A percentile compares a stretch with the other conserved stretches of the same genome.
These are phyloP conservation scores for Tylopilus cervinicoccineus DNA, from an alignment of 768 basidiomycete genomes.

Conservation along the genomic window DNA sequence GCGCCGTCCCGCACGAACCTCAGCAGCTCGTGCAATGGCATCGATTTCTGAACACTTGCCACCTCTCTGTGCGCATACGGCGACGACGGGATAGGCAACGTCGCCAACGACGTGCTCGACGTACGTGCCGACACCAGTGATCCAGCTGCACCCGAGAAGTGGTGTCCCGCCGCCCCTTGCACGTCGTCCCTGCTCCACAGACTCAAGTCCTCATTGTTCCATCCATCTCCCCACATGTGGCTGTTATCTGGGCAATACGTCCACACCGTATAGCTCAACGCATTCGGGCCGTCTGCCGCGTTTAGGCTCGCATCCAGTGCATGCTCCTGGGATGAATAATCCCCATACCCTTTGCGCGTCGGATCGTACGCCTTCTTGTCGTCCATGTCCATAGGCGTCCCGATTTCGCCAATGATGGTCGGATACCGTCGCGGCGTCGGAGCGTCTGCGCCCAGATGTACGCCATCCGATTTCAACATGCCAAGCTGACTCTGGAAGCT, in stretches of 20 bases:
- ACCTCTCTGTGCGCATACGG: constrained; percentile 7
- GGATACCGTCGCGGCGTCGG: constrained; percentile 48
- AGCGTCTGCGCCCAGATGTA: constrained; percentile 45
- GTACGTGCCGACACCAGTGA: constrained; percentile 7
- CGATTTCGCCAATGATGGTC: constrained; percentile 93
- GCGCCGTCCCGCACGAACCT: constrained; percentile 83
- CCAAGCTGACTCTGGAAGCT: constrained; percentile 81
- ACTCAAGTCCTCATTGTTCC: constrained; percentile 95
- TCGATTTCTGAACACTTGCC: neutral
- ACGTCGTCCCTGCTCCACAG: constrained; percentile 81
- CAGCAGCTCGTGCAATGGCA: constrained; percentile 21
- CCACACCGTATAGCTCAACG: constrained; percentile 82
- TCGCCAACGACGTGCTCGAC: constrained; percentile 20
- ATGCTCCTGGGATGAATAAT: constrained; percentile 73
- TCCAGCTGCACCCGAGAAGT: neutral
- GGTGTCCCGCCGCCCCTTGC: neutral
- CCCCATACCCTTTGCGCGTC: constrained; percentile 47
- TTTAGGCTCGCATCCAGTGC: constrained; percentile 86
- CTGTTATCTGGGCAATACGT: constrained; percentile 79
- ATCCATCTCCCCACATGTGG: constrained; percentile 91
- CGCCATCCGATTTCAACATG: constrained; percentile 70
- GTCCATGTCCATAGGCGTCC: constrained; percentile 94
- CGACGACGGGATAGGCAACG: constrained; percentile 15
- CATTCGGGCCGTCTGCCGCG: constrained; percentile 72
- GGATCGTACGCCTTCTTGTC: constrained; percentile 73